Base-by-base conservation (phyloP, 2,329 filamentous ascomycete genomes). In the Phaeophleospora eucalypticola region DNA sequence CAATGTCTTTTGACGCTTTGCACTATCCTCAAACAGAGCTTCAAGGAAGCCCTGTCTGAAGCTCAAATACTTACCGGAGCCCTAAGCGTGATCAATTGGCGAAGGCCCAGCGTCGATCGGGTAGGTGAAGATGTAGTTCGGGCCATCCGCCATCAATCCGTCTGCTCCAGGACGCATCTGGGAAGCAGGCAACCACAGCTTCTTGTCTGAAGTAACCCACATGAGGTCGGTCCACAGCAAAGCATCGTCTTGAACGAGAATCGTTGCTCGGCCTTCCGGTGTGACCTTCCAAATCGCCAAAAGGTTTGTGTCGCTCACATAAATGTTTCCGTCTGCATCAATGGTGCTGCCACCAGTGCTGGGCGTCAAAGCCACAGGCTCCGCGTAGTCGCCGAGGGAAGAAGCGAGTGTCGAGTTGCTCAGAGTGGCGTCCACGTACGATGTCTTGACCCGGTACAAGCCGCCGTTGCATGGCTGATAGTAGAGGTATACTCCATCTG, bases 241-340 rank as follows among this genome's bases (percentile, higher is more conserved):
- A 4, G 27, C 41, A 14, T 43, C 52, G 40, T 62, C 57, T 36
- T 58, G 57, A 4, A 61, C 45, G 16, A 60, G 46, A 7, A 52
- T 41, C 17, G 57, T 57, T 53, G 49, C 54, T 2, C 58, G 58
- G 20, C 58, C 54, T 34, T 62, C 60, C 4, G 59, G 56, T n/a
- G 48, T 44, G 27, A 62, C 56, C 34, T 48, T 60, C 46, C 60
- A 48, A 19, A 62, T 55, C 4, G 52, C 29, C 43, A 60, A 57
- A 20, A 52, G 45, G 41, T 68, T 60, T 1, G 58, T 62, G 49
- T 68, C 65, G 51, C 60, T 64, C 41, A 55, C 44, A 48, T 68
- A 69, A 36, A 68, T 64, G 42, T 66, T 68, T 3, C 67, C 67
- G 4, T 61, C 38, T 0, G 61, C 65, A 43, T 68, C 67, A 34